phyloP scores from a whole-genome alignment of 345 rosid species.

The Luvunga scandens region DNA sequence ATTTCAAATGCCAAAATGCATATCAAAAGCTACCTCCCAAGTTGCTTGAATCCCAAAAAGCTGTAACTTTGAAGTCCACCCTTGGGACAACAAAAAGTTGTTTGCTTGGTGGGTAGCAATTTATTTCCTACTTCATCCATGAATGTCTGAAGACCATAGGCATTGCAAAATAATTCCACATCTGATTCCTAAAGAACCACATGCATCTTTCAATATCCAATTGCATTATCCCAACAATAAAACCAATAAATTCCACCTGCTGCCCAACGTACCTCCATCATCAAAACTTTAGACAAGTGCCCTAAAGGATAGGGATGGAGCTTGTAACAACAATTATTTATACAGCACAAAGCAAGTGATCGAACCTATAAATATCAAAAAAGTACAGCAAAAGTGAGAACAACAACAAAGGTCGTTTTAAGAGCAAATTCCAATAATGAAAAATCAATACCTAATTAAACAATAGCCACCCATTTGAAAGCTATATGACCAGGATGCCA shows the following conservation, averaged over 20 bases:
- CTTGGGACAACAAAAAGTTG: slow-evolving; percentile 51
- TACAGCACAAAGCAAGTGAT: slow-evolving; percentile 52
- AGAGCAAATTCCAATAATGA: background rate
- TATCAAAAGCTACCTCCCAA: slow-evolving; percentile 26
- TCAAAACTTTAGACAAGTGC: slow-evolving; percentile 56
- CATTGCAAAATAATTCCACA: slow-evolving; percentile 61
- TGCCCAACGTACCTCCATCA: slow-evolving; percentile 57
- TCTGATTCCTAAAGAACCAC: slow-evolving; percentile 56
- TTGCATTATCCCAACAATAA: background rate
- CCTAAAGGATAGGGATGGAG: slow-evolving; percentile 84
- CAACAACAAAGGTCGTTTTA: background rate
- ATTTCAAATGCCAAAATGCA: background rate
- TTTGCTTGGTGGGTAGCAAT: slow-evolving; percentile 64
- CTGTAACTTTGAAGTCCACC: slow-evolving; percentile 39
- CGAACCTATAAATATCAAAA: slow-evolving; percentile 49
- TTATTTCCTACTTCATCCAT: slow-evolving; percentile 52
- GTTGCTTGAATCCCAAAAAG: slow-evolving; percentile 40
- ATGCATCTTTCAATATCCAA: slow-evolving; percentile 13
- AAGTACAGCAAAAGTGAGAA: background rate
- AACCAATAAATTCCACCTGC: background rate
- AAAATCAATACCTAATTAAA: background rate
- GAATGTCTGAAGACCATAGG: slow-evolving; percentile 69
- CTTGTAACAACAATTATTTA: slow-evolving; percentile 78
- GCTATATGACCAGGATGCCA: background rate
- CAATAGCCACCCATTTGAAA: background rate